phyloP scores from a whole-genome alignment of 495 filamentous ascomycete genomes.

The Letharia columbiana region DNA sequence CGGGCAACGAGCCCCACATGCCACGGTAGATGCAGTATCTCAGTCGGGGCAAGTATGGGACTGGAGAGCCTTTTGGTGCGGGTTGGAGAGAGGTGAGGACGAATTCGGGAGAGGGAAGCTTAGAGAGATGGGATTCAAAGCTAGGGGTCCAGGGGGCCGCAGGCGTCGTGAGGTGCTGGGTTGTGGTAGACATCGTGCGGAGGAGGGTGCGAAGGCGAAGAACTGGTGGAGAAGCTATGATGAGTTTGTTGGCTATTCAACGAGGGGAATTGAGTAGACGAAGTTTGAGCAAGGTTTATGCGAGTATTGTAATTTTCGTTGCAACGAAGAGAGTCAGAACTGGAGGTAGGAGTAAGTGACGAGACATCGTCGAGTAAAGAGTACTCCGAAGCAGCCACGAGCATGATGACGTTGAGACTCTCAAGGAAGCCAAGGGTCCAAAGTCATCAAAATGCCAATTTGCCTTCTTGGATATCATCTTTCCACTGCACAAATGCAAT shows the following conservation, averaged over 20 bases:
- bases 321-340: neutral
- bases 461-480: neutral
- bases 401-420: constrained; percentile 1
- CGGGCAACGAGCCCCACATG: constrained; percentile 63
- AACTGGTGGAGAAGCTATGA: constrained; percentile 20
- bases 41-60: constrained; percentile 46
- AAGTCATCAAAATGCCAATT: neutral
- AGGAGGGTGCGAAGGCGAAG: constrained; percentile 19
- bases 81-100: constrained; percentile 57
- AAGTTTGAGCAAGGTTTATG: neutral
- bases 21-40: constrained; percentile 71
- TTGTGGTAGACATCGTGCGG: constrained; percentile 28
- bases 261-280: neutral
- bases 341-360: neutral
- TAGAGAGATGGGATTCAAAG: constrained; percentile 56
- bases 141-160: constrained; percentile 56
- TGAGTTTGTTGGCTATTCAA: neutral
- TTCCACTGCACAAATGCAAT: no score
- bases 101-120: constrained; percentile 58
- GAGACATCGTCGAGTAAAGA: neutral
- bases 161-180: constrained; percentile 23
- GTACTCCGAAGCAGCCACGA: neutral
- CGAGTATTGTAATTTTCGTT: neutral
- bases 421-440: neutral
- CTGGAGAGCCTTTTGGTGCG: constrained; percentile 26